Base-by-base conservation (phyloP, 2,329 filamentous ascomycete genomes). In the Ascochyta koolunga region DNA sequence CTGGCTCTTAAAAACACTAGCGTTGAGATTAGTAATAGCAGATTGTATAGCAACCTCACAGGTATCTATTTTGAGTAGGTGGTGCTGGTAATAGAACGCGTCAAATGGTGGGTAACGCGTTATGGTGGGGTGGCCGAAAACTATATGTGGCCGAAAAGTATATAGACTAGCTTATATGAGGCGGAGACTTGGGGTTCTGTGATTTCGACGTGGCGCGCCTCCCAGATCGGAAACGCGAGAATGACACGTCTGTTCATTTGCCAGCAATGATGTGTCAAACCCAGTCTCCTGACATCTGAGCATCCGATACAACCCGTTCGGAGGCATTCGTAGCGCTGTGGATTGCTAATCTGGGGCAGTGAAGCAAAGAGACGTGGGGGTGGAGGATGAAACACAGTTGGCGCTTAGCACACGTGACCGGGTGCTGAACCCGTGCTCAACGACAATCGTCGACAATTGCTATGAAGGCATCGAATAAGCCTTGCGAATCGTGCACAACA, bases 171-270 rank as follows among this genome's bases (percentile, higher is more conserved):
- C n/a, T n/a, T n/a, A n/a, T 10, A 27, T 42, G 51, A 54, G 31
- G 46, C 45, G 39, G 21, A n/a, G 15, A 21, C 40, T 31, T 35
- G 45, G 36, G 21, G 35, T 31, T 36, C 40, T 32, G 31, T 25
- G 16, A 21, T 15, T 29, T 40, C n/a, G 27, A 50, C 46, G 45
- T 54, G 51, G 51, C 45, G 40, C 22, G 51, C 51, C 51, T 54
- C 51, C 44, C 51, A 38, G 51, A 54, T 54, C 29, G 31, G 51
- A 54, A 38, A 54, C 51, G 44, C 51, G 45, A 50, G 31, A 41
- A 1, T 24, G 51, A 50, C 51, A 54, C 51, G 51, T 49, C 45
- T 54, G 33, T 48, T 2, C 39, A 15, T 49, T 43, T 35, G 40
- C 43, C 36, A 49, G 51, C 44, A 19, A 22, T 33, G 38, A 21